These are phyloP conservation scores for Monosporascus sp. DNA, from an alignment of 2,329 filamentous ascomycete species.

Conservation along the genomic window DNA sequence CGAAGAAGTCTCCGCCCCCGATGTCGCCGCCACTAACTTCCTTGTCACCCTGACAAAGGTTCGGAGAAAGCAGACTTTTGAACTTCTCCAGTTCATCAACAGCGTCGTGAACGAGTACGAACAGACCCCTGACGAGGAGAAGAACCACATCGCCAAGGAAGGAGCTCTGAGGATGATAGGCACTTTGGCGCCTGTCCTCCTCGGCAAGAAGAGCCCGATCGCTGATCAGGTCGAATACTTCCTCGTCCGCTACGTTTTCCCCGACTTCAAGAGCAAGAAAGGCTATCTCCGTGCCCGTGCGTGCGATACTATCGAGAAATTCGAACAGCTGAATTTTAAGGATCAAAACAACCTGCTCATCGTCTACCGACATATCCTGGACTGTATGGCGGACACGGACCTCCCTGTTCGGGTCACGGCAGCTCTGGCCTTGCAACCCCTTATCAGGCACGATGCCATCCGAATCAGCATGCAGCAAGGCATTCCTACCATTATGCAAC, in stretches of 20 bases:
- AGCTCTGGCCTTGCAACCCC: slow-evolving; percentile 84
- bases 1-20: slow-evolving; percentile 91
- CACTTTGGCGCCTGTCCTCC: slow-evolving; percentile 84
- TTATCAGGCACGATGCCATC: slow-evolving; percentile 93
- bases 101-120: slow-evolving; percentile 92
- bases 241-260: slow-evolving; percentile 96
- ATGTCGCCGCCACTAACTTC: slow-evolving; percentile 95
- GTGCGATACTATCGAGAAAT: slow-evolving; percentile 97
- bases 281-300: slow-evolving; percentile 91
- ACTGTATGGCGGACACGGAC: slow-evolving; percentile 92
- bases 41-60: slow-evolving; percentile 90
- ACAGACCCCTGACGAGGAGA: slow-evolving; percentile 73
- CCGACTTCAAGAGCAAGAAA: slow-evolving; percentile 88
- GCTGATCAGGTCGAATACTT: slow-evolving; percentile 98
- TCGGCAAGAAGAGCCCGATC: slow-evolving; percentile 97
- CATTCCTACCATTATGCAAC: slow-evolving; percentile 99
- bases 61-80: slow-evolving; percentile 91
- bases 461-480: slow-evolving; percentile 94
- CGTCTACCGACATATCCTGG: slow-evolving; percentile 94
- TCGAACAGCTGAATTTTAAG: slow-evolving; percentile 94
- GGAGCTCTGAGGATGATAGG: slow-evolving; percentile 96
- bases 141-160: slow-evolving; percentile 93
- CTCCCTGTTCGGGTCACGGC: slow-evolving; percentile 92
- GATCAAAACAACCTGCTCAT: slow-evolving; percentile 91
- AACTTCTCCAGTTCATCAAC: slow-evolving; percentile 92